Percentiles rank a stretch among this genome's conserved stretches.
phyloP scores from a whole-genome alignment of 2,329 filamentous ascomycete species.

The Colletotrichum caudatum region DNA sequence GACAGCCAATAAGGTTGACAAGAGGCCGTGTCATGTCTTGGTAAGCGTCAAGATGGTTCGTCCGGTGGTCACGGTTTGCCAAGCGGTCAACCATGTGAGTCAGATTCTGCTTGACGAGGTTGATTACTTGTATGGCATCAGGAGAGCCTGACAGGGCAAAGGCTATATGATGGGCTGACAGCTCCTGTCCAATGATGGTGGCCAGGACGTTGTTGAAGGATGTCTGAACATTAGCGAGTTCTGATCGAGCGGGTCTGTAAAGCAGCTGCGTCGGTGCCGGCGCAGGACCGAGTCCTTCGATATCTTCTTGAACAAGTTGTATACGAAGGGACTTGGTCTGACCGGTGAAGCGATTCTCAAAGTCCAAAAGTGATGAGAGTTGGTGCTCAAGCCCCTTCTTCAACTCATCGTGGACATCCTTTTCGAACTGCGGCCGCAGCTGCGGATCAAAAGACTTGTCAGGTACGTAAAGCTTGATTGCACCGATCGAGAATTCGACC shows the following conservation, averaged over 20 bases:
- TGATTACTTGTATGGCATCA: constrained; percentile 57
- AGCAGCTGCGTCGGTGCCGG: constrained; percentile 74
- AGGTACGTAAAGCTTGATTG: constrained; percentile 85
- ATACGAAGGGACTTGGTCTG: constrained; percentile 76
- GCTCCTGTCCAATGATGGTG: constrained; percentile 64
- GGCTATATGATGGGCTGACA: constrained; percentile 54
- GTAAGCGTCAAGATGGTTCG: constrained; percentile 79
- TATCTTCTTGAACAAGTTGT: constrained; percentile 70
- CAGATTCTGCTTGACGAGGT: constrained; percentile 69
- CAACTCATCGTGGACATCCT: constrained; percentile 67
- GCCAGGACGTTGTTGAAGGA: constrained; percentile 85
- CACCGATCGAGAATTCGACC: constrained; percentile 79
- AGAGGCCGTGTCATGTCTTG: constrained; percentile 86
- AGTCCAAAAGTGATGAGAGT: constrained; percentile 70
- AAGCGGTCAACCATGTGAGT: constrained; percentile 78
- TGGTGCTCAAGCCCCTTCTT: constrained; percentile 66
- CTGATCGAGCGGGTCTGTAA: constrained; percentile 76
- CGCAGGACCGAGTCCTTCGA: constrained; percentile 72
- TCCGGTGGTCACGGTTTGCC: constrained; percentile 72
- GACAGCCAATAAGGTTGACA: constrained; percentile 81
- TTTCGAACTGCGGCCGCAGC: constrained; percentile 73
- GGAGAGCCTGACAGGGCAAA: constrained; percentile 48
- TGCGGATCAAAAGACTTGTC: constrained; percentile 88
- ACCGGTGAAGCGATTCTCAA: constrained; percentile 76
- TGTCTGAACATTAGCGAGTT: constrained; percentile 79